These are phyloP conservation scores for Colletotrichum theobromicola DNA, from an alignment of 2,329 filamentous ascomycete species.

Conservation along the genomic window DNA sequence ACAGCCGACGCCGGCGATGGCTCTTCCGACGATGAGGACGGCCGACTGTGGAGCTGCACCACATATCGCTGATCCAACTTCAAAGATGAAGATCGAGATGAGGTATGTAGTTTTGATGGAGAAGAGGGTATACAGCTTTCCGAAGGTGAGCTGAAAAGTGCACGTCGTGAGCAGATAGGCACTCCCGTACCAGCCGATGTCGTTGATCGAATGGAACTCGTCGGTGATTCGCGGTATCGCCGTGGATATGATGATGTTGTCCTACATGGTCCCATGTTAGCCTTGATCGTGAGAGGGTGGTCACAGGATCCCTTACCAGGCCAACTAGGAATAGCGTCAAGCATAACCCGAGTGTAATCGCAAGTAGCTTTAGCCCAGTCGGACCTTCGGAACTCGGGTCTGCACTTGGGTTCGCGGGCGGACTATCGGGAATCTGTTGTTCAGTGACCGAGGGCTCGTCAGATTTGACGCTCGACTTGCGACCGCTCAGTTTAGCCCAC, in stretches of 20 bases:
- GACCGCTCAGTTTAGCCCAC: neutral
- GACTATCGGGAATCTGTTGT: neutral
- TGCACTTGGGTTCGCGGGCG: neutral
- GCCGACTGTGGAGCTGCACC: constrained; percentile 32
- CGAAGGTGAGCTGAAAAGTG: constrained; percentile 29
- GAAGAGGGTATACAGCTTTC: constrained; percentile 33
- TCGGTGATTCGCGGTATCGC: constrained; percentile 37
- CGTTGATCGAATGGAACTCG: constrained; percentile 42
- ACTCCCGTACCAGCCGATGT: constrained; percentile 43
- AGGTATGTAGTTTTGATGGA: constrained; percentile 31
- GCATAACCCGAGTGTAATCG: constrained; percentile 1
- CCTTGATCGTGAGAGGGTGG: neutral
- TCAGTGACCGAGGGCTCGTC: neutral
- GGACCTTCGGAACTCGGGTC: neutral
- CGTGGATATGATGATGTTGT: constrained; percentile 42
- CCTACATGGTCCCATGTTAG: constrained; percentile 23
- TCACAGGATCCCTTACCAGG: neutral
- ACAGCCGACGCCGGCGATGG: constrained; percentile 38
- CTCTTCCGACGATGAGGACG: constrained; percentile 40
- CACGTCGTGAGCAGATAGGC: constrained; percentile 30
- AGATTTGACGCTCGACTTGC: neutral
- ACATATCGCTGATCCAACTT: constrained; percentile 28
- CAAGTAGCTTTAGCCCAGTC: neutral
- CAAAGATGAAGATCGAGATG: constrained; percentile 26
- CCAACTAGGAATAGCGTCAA: constrained; percentile 6